A percentile compares a stretch with the other conserved stretches of the same genome.
Evolutionary conservation across 2,329 filamentous ascomycete species (phyloP).

Genomic region (Epichloe sibirici): DNA sequence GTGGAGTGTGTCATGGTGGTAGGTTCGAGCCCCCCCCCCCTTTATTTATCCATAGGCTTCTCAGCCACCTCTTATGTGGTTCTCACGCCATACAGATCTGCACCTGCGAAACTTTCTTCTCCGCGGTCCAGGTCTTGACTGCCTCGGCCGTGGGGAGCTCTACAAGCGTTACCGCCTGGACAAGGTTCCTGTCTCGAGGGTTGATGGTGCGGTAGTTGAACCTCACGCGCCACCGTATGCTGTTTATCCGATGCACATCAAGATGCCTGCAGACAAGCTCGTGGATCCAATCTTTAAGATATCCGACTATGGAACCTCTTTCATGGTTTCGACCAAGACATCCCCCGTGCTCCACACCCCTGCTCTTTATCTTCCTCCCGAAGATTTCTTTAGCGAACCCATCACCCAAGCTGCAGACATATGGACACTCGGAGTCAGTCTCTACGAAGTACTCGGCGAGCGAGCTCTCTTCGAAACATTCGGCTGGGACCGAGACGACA

Average conservation of each 20-base stretch:
- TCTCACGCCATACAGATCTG: slow-evolving; percentile 9
- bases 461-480: slow-evolving; percentile 12
- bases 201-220: slow-evolving; percentile 8
- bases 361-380: slow-evolving; percentile 12
- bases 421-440: slow-evolving; percentile 13
- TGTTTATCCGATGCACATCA: slow-evolving; percentile 9
- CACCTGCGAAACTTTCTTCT: slow-evolving; percentile 19
- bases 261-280: slow-evolving; percentile 7
- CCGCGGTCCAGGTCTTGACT: neutral
- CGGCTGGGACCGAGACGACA: slow-evolving; percentile 10
- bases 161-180: slow-evolving; percentile 8
- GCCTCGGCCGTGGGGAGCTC: slow-evolving; percentile 6
- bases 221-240: slow-evolving; percentile 12
- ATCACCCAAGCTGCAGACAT: slow-evolving; percentile 13
- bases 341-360: slow-evolving; percentile 10
- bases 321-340: slow-evolving; percentile 6
- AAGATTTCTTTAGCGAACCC: slow-evolving; percentile 12
- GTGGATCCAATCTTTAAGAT: slow-evolving; percentile 3
- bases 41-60: neutral
- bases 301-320: slow-evolving; percentile 14
- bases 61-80: too few species aligned
- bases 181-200: slow-evolving; percentile 5
- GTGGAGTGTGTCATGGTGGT: slow-evolving; percentile 4
- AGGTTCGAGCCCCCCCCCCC: neutral
- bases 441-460: slow-evolving; percentile 14